phyloP scores from a whole-genome alignment of 352 stramenopile species.

The Aphanomyces euteiches region DNA sequence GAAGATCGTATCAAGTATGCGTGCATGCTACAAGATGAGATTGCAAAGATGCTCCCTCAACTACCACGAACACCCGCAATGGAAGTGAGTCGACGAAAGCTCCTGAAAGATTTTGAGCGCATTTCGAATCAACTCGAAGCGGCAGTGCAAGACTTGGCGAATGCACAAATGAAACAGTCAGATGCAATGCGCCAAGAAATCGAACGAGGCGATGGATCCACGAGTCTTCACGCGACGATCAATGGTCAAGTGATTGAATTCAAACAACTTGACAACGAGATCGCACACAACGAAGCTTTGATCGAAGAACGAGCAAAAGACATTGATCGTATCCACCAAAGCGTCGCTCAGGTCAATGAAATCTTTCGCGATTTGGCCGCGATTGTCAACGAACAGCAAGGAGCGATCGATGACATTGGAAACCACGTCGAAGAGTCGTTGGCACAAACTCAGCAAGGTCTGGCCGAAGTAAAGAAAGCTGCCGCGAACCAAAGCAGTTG shows the following conservation, averaged over 20 bases:
- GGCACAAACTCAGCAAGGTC: constrained; percentile 75
- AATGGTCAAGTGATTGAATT: constrained; percentile 76
- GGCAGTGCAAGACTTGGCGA: constrained; percentile 53
- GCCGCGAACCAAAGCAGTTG: constrained; percentile 72
- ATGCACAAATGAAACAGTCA: constrained; percentile 21
- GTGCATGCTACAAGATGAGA: constrained; percentile 77
- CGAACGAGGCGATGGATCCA: not conserved
- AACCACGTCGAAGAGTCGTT: constrained; percentile 79
- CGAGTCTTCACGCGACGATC: constrained; percentile 18
- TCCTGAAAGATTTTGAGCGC: constrained; percentile 76
- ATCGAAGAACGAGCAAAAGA: constrained; percentile 87
- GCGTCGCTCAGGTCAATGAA: constrained; percentile 87
- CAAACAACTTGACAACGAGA: constrained; percentile 76
- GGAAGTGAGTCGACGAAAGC: constrained; percentile 71
- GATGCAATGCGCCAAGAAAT: constrained; percentile 2
- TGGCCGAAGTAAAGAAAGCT: constrained; percentile 82
- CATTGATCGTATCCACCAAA: constrained; percentile 84
- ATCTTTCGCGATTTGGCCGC: constrained; percentile 85
- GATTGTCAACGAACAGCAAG: constrained; percentile 84
- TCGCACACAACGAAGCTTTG: constrained; percentile 83
- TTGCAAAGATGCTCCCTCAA: constrained; percentile 53
- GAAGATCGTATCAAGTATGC: constrained; percentile 82
- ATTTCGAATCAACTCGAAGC: constrained; percentile 73
- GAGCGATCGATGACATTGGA: constrained; percentile 81
- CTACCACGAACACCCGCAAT: constrained; percentile 58